Evolutionary conservation across 2,329 filamentous ascomycete genomes (phyloP).

Genomic region (Bipolaris gigantea): DNA sequence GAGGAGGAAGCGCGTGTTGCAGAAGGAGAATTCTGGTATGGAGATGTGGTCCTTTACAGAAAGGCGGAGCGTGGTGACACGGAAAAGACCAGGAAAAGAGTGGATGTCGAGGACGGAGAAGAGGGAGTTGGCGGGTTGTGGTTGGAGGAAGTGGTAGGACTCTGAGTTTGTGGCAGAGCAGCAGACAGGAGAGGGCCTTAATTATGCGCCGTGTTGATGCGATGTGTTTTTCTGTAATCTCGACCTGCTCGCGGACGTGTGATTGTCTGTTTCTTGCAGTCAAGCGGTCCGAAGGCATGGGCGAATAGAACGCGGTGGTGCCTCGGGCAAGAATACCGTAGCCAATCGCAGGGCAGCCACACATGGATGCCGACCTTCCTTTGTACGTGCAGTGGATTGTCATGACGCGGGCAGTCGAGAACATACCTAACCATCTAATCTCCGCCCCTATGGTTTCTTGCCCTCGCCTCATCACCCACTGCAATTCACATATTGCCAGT

Average conservation of each 20-base stretch:
- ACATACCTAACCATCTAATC: background rate
- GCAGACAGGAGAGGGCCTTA: background rate
- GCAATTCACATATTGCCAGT: background rate
- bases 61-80: conserved; percentile 10
- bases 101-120: conserved; percentile 17
- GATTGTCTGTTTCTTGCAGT: no score
- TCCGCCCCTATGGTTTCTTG: conserved; percentile 3
- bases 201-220: no score
- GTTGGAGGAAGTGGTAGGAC: conserved; percentile 26
- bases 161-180: background rate
- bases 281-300: background rate
- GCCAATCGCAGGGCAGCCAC: conserved; percentile 10
- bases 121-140: conserved; percentile 27
- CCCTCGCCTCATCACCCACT: background rate
- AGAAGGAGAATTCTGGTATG: conserved; percentile 29
- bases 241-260: no score
- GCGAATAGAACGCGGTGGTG: background rate
- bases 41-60: conserved; percentile 29
- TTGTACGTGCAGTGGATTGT: background rate
- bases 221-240: no score
- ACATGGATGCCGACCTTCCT: background rate
- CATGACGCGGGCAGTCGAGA: conserved; percentile 5
- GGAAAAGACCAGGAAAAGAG: conserved; percentile 11
- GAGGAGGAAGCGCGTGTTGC: conserved; percentile 20
- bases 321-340: conserved; percentile 2